Evolutionary conservation across 306 rosid species (phyloP).

Genomic region (Geum urbanum): DNA sequence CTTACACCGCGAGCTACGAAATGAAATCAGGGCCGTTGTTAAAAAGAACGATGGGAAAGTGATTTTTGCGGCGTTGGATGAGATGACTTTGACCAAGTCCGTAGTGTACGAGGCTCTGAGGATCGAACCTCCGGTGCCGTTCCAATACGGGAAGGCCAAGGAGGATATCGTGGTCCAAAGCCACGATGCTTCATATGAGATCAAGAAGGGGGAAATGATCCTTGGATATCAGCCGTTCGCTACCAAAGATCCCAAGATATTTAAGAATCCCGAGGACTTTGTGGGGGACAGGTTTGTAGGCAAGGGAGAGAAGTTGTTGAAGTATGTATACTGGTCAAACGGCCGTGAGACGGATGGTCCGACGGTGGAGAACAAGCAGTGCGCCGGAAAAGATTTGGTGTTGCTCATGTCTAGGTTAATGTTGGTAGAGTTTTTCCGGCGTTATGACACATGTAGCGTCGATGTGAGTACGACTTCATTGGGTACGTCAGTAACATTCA

Average conservation of each 20-base stretch:
- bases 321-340: conserved; percentile 58
- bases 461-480: conserved; percentile 28
- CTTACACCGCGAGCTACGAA: conserved; percentile 41
- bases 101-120: conserved; percentile 55
- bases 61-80: conserved; percentile 32
- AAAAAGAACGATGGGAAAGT: conserved; percentile 35
- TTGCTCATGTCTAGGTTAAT: conserved; percentile 38
- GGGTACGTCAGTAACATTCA: conserved; percentile 43
- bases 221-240: conserved; percentile 75
- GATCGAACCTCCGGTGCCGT: conserved; percentile 73
- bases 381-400: conserved; percentile 55
- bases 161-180: conserved; percentile 49
- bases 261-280: conserved; percentile 45
- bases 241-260: conserved; percentile 53
- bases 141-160: conserved; percentile 64
- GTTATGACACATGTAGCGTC: conserved; percentile 44
- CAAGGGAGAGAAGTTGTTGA: conserved; percentile 41
- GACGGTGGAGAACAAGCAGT: conserved; percentile 51
- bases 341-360: conserved; percentile 54
- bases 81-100: conserved; percentile 58
- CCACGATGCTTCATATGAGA: conserved; percentile 52
- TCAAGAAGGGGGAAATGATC: conserved; percentile 69
- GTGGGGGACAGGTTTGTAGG: conserved; percentile 34
- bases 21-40: conserved; percentile 53
- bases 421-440: conserved; percentile 60